Percentiles rank a stretch among this genome's conserved stretches.
These are phyloP conservation scores for Aspergillus panamensis DNA, from an alignment of 495 filamentous ascomycete species.

Conservation along the genomic window DNA sequence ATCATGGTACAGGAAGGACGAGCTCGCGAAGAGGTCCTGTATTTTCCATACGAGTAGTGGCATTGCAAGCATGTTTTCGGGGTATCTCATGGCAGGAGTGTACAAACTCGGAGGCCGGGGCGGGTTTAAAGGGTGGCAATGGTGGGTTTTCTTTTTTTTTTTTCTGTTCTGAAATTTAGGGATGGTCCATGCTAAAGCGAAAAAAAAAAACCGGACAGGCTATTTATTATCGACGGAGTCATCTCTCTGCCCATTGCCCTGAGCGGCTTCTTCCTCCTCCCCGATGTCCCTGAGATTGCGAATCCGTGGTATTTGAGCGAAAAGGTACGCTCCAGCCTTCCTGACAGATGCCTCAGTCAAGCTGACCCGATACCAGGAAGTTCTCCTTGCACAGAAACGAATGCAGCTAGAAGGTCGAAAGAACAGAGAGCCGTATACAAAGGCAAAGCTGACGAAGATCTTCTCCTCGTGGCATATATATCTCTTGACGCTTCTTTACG, in stretches of 20 bases:
- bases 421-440: constrained; percentile 43
- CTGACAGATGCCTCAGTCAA: background rate
- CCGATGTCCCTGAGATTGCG: constrained; percentile 58
- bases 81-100: constrained; percentile 55
- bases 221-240: constrained; percentile 44
- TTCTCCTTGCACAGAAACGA: constrained; percentile 39
- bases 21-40: constrained; percentile 57
- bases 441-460: constrained; percentile 49
- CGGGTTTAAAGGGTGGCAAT: constrained; percentile 50
- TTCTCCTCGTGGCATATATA: constrained; percentile 52
- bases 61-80: constrained; percentile 55
- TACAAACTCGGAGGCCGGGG: constrained; percentile 45
- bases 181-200: too few relatives aligned
- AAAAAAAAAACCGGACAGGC: constrained; percentile 22
- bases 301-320: constrained; percentile 49
- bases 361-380: constrained; percentile 33
- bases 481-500: constrained; percentile 42
- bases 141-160: constrained; percentile 17
- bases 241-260: constrained; percentile 49
- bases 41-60: constrained; percentile 58
- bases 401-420: constrained; percentile 50
- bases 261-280: constrained; percentile 56
- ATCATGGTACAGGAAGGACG: constrained; percentile 52
- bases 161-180: background rate
- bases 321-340: constrained; percentile 22